Evolutionary conservation across 768 basidiomycete genomes (phyloP), one percentile per base, ranked within the genome.

Genomic region (Tricholoma sp.): DNA sequence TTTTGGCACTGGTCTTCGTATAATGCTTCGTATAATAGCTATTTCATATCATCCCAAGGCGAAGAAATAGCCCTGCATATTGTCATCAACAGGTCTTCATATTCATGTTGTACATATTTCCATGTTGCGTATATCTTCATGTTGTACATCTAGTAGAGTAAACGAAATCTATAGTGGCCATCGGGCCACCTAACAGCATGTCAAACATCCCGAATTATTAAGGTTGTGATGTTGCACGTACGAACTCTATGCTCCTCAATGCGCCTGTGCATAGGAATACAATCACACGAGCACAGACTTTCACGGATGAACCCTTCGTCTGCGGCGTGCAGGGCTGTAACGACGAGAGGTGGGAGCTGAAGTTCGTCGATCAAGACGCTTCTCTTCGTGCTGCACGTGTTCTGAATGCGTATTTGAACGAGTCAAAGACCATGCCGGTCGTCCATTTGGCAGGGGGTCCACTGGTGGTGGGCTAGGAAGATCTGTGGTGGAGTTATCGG

Each of bases 281-380:
- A 46, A 11, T 24, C 22, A 52, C 22, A 24, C 8, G 12, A 51
- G 35, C 50, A 27, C 18, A 21, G 22, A 16, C 6, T 43, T 37
- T 63, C 51, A 65, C 22, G 64, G 62, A 50, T 63, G 64, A 10
- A 59, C 55, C 51, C 64, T 45, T 52, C 64, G 59, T 31, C 64
- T 50, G 16, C 61, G 64, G 24, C 51, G 62, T n/a, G 35, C 54
- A 43, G 62, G 59, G 14, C 52, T 55, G 22, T 52, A 58, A 27
- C 63, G 59, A 21, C 64, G 62, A 35, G 63, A 57, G 21, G 57
- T 52, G 1, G 57, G 57, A 2, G 59, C 55, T 2, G 60, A 59
- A 14, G 57, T 56, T 7, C 59, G 60, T 22, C 62, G 60, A 11
- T 50, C 55, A 9, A 55, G 29, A n/a, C 41, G 47, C 9, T 54